Base-by-base conservation (phyloP, 306 rosid species). In the Carpinus fangiana region DNA sequence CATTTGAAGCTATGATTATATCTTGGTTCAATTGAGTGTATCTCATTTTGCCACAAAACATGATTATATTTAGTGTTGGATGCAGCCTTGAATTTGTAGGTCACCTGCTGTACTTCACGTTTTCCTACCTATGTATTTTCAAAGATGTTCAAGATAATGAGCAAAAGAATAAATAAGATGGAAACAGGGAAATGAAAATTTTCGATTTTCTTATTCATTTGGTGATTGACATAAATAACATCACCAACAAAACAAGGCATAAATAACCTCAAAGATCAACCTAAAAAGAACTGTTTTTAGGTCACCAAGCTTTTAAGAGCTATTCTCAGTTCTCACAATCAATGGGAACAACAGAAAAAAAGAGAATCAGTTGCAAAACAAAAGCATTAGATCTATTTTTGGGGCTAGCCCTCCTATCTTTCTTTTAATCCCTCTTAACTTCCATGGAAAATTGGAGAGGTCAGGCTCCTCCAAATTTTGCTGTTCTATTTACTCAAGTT, bases 401-500 rank as follows among this genome's bases (percentile, higher is more conserved):
- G 13, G 51, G 26, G 51, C 31, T 67, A 18, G 41, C 69, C 12
- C 51, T 38, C 1, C 23, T 38, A 28, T 67, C 72, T 41, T 38
- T 18, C 51, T 66, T 66, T 66, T 10, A 6, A 41, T 41, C 72
- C 51, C 52, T 65, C 70, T 41, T 2, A 67, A 23, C 51, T 41
- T 31, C 28, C 48, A 8, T 10, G 14, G 16, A 41, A 41, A 41
- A 41, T 64, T 8, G 46, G 61, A 59, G 23, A 17, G 51, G 2
- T 38, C 41, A 48, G 61, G 56, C 66, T 48, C 50, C 71, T 59
- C 34, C 16, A 57, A 78, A 41, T 78, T 34, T 17, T 78, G 70
- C 61, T 82, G 81, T 65, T 92, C 88, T 87, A 89, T 82, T 93
- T 88, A 4, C 64, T 87, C 82, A 90, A 87, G 73, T 86, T 93